Percentiles rank a stretch among this genome's conserved stretches.
phyloP scores from a whole-genome alignment of 192 early-diverging fungal species.

The Geranomyces michiganensis region DNA sequence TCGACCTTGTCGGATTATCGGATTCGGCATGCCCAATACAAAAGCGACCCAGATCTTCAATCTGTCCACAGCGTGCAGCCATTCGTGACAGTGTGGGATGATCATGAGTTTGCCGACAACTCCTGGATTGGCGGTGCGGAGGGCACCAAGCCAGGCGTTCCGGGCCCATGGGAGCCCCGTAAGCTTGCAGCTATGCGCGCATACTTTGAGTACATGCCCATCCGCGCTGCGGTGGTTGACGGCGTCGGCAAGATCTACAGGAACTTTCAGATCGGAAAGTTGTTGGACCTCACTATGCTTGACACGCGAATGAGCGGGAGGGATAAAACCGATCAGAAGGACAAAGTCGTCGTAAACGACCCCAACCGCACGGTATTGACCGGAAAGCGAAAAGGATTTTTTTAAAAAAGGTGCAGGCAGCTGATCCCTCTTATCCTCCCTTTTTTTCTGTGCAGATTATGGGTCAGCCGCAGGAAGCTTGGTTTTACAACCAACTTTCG shows the following conservation, averaged over 20 bases:
- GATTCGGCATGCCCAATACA: conserved; percentile 46
- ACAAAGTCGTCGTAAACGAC: background rate
- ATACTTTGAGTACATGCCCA: conserved; percentile 51
- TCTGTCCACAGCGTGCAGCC: conserved; percentile 35
- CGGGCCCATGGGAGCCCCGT: conserved; percentile 28
- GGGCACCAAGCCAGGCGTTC: conserved; percentile 10
- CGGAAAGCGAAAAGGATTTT: too few relatives aligned
- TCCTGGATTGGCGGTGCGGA: conserved; percentile 20
- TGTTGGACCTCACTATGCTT: conserved; percentile 50
- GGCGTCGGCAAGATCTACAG: conserved; percentile 40
- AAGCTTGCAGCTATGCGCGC: conserved; percentile 42
- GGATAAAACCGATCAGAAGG: too few relatives aligned
- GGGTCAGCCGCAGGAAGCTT: conserved; percentile 40
- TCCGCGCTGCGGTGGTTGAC: conserved; percentile 29
- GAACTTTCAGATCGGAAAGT: conserved; percentile 41
- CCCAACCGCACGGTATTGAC: background rate
- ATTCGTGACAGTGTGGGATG: conserved; percentile 41
- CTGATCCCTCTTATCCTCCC: too few relatives aligned
- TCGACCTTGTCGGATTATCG: conserved; percentile 39
- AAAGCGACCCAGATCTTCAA: conserved; percentile 43
- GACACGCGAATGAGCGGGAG: conserved; percentile 47
- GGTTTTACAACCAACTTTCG: conserved; percentile 36
- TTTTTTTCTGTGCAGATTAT: conserved; percentile 18
- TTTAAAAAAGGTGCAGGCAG: too few relatives aligned
- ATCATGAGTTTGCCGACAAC: conserved; percentile 52